These are phyloP conservation scores for Aureobasidium sp. DNA, from an alignment of 2,329 filamentous ascomycete genomes.

Conservation along the genomic window DNA sequence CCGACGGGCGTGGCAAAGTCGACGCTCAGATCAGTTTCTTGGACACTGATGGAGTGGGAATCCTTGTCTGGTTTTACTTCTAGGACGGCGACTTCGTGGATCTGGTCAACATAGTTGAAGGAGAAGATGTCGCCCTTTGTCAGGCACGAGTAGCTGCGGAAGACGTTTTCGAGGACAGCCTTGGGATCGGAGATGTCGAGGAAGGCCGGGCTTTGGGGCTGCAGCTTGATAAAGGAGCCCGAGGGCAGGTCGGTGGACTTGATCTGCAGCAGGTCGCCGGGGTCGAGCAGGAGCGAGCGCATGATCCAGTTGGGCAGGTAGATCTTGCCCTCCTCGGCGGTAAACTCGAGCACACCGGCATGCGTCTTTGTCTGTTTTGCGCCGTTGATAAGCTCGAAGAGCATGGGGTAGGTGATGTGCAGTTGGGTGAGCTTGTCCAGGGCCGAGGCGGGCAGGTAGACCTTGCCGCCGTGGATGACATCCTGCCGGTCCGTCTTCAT, in stretches of 20 bases:
- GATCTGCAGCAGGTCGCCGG: conserved; percentile 89
- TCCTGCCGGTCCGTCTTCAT: conserved; percentile 88
- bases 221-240: conserved; percentile 89
- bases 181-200: conserved; percentile 96
- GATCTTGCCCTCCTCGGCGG: conserved; percentile 91
- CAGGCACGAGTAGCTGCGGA: conserved; percentile 89
- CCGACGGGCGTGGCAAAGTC: conserved; percentile 93
- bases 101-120: conserved; percentile 91
- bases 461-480: conserved; percentile 94
- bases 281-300: conserved; percentile 81
- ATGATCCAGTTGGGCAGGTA: conserved; percentile 98
- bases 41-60: conserved; percentile 77
- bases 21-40: conserved; percentile 93
- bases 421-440: conserved; percentile 93
- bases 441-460: conserved; percentile 92
- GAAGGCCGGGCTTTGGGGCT: conserved; percentile 88
- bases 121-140: conserved; percentile 93
- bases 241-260: conserved; percentile 89
- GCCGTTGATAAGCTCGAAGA: conserved; percentile 93
- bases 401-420: conserved; percentile 94
- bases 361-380: conserved; percentile 74
- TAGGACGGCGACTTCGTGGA: conserved; percentile 87
- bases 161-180: conserved; percentile 92
- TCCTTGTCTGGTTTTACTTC: conserved; percentile 84
- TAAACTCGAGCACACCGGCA: conserved; percentile 93